These are phyloP conservation scores for Syncephalastrum contaminatum DNA, from an alignment of 371 early-diverging fungal species.

Conservation along the genomic window DNA sequence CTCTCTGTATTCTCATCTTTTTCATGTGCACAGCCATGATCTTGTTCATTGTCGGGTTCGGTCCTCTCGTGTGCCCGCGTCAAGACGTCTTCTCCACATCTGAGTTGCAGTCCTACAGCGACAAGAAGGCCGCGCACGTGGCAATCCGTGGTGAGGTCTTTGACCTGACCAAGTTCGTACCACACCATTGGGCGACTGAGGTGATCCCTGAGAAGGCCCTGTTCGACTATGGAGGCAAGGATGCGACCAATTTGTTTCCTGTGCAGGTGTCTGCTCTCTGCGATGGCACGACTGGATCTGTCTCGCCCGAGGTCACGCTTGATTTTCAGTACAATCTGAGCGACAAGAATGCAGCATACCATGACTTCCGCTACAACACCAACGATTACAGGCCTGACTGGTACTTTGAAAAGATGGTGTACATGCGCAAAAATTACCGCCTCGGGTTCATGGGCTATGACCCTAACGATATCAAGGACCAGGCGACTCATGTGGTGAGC, in stretches of 20 bases:
- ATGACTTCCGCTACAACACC: conserved; percentile 37
- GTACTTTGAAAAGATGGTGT: conserved; percentile 50
- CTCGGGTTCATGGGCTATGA: conserved; percentile 43
- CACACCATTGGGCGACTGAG: conserved; percentile 47
- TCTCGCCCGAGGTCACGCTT: conserved; percentile 30
- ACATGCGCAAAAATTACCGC: conserved; percentile 53
- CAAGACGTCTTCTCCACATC: conserved; percentile 63
- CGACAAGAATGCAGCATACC: conserved; percentile 36
- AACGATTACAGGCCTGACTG: conserved; percentile 50
- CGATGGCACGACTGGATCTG: conserved; percentile 37
- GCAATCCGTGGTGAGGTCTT: conserved; percentile 74
- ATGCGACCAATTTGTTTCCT: conserved; percentile 69
- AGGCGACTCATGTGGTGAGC: conserved; percentile 35
- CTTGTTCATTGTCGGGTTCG: conserved; percentile 75
- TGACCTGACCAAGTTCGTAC: conserved; percentile 65
- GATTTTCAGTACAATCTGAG: conserved; percentile 41
- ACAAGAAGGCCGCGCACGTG: conserved; percentile 49
- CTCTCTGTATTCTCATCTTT: conserved; percentile 76
- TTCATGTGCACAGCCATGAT: conserved; percentile 48
- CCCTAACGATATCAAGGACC: conserved; percentile 30
- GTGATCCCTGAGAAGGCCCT: conserved; percentile 49
- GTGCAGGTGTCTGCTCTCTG: conserved; percentile 66
- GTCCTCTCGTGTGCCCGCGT: conserved; percentile 83
- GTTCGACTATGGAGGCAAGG: conserved; percentile 64
- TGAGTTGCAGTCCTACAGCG: conserved; percentile 38